Base-by-base conservation (phyloP, 1,139 yeast species). In the Lodderomyces beijingensis region DNA sequence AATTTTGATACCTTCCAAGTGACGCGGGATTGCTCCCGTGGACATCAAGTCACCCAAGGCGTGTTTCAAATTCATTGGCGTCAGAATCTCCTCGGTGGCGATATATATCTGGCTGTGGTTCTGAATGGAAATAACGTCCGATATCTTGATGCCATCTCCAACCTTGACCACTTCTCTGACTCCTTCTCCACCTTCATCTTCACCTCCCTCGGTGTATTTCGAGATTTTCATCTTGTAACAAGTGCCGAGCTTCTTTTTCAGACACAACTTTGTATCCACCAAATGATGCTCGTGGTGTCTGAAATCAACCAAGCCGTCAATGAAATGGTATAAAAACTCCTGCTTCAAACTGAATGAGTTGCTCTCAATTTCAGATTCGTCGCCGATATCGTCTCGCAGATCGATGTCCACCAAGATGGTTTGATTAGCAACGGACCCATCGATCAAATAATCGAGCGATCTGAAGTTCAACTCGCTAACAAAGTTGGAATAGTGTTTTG, bases 391-490 rank as follows among this genome's bases (percentile, higher is more conserved):
- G 38, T 72, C 79, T 44, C 69, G 42, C 47, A 62, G 56, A 49
- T 53, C 54, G 61, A 38, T 32, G 25, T 62, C 60, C 6, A 86
- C 65, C 34, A 89, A 74, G 1, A 84, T 58, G 0, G 89, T 77
- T 46, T 79, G 87, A 26, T 70, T 59, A 0, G 53, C 21, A 0
- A 60, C 47, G 0, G 62, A 43, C 4, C 83, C 79, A 38, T 79
- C 80, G 13, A 89, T 70, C 32, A 85, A 58, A 26, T 66, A 42
- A 3, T 64, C 58, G 16, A 87, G 57, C n/a, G 73, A 67, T 39
- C 91, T 70, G 41, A 85, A 76, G 32, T 74, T 62, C 15, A 87
- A 49, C 48, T 87, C 96, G 15, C 73, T 69, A 3, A 84, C 93
- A 52, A 86, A 79, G 19, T 66, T 66, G 2, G 80, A 66, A 32